Evolutionary conservation across 2,329 filamentous ascomycete species (phyloP), one percentile per base, ranked within the genome.

Genomic region (Trichoderma sp.): DNA sequence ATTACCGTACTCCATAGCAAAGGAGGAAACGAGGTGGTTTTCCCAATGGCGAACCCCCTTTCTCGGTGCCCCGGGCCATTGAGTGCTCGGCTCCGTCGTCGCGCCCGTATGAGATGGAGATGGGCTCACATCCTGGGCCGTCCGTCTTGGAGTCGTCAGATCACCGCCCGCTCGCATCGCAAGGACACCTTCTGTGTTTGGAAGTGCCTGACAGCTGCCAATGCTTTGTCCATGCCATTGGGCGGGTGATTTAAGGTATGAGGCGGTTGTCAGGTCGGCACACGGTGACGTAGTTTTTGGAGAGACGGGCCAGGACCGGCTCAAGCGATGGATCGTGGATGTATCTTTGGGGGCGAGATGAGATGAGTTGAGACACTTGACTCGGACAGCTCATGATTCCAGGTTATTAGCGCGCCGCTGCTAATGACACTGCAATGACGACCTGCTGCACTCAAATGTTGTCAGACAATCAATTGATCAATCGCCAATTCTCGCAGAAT

Each of bases 201-300:
- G 59, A 50, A 53, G n/a, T 16, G 18, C n/a, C 56, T 71, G 68
- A 33, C 53, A 45, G 68, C 56, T 45, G 68, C 66, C 50, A 60
- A 69, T 21, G 59, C 59, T 21, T 62, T 35, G 18, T n/a, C 59
- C 29, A 33, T 24, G 59, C 59, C 27, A 62, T 62, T 33, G 18
- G 27, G 14, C 29, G 59, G 50, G 50, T 56, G 21, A 27, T 53
- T 24, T 33, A 53, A 59, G 66, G 31, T 69, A 14, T 59, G 50
- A 27, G 31, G 50, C 50, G 45, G 50, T 18, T 18, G 66, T 33
- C 18, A 27, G 29, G 53, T 60, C 66, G 66, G 66, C 50, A 69
- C 31, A 38, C 66, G 50, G 50, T 72, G 69, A 69, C 66, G 66
- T 59, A 38, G 62, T 24, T 63, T 65, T 64, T 31, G 60, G 62